Evolutionary conservation across 192 early-diverging fungal species (phyloP).

Genomic region (Gonapodya prolifera): DNA sequence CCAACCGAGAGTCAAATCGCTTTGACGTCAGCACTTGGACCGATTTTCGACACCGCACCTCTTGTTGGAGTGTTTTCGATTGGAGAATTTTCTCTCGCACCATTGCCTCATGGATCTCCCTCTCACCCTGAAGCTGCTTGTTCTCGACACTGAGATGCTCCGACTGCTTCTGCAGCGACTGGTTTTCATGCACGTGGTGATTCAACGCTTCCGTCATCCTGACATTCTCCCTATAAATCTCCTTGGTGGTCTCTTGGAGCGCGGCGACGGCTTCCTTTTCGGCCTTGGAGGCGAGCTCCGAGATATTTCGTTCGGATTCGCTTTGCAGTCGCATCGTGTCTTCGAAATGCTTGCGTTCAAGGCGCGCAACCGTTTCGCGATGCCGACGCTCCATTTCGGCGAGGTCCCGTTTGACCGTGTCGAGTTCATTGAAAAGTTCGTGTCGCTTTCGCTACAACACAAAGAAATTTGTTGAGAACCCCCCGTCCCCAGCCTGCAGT

Average conservation of each 20-base stretch:
- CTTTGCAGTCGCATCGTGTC: conserved; percentile 53
- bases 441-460: conserved; percentile 35
- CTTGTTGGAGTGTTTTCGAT: conserved; percentile 31
- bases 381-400: conserved; percentile 41
- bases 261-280: conserved; percentile 46
- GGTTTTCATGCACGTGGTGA: conserved; percentile 40
- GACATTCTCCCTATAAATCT: conserved; percentile 48
- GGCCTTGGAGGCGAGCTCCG: conserved; percentile 46
- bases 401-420: conserved; percentile 35
- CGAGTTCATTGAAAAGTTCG: conserved; percentile 44
- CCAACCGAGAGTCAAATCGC: conserved; percentile 1
- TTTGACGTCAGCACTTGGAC: conserved; percentile 6
- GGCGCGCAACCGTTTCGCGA: conserved; percentile 34
- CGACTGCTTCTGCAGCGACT: conserved; percentile 35
- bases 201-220: conserved; percentile 43
- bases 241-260: conserved; percentile 46
- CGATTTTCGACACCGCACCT: not conserved
- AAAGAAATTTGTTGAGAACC: conserved; percentile 7
- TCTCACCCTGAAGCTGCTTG: conserved; percentile 35
- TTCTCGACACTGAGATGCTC: conserved; percentile 20
- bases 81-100: conserved; percentile 50
- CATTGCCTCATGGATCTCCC: conserved; percentile 46
- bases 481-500: not conserved
- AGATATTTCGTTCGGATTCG: conserved; percentile 45
- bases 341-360: conserved; percentile 56